Evolutionary conservation across 352 stramenopile genomes (phyloP), one percentile per base, ranked within the genome.

Genomic region (Pythium guiyangense): DNA sequence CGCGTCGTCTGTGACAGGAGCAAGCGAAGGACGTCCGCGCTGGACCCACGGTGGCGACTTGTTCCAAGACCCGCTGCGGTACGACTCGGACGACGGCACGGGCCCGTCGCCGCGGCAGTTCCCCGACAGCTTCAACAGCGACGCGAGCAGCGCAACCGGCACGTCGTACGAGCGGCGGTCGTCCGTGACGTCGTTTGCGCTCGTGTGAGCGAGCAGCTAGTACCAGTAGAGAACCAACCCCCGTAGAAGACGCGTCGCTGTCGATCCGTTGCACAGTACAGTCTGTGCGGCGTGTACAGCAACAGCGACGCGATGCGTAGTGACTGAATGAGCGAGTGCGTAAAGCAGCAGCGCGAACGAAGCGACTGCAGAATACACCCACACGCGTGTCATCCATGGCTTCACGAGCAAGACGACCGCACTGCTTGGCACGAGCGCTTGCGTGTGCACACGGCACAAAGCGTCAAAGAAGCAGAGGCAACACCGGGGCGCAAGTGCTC

Each of bases 31-130:
- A n/a, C 64, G 68, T 14, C 70, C 77, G 17, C 71, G 82, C 35
- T 94, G 84, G 84, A 94, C 79, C 4, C 81, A 90, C 49, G 84
- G 84, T 34, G 84, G 81, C 26, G 84, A 92, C 40, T 62, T 94
- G 31, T 94, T 94, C 59, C 79, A 90, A 60, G 84, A 94, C 55
- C 77, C 79, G 9, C 70, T 90, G 27, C 81, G 84, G 25, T 94
- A 94, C 62, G 84, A 94, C 63, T 94, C 84, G 54, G 84, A 94
- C 54, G 84, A 94, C 62, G 79, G 74, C 46, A 69, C 69, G 6
- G 67, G 64, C 5, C 69, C 70, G 25, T 77, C 77, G 42, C 87
- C 83, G 42, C 82, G 74, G n/a, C 73, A 67, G 9, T 79, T 88
- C 15, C 69, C 67, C 18, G 68, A 86, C 62, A 86, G 73, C 62